These are phyloP conservation scores for Cytospora paraplurivora DNA, from an alignment of 2,329 filamentous ascomycete genomes.

Conservation along the genomic window DNA sequence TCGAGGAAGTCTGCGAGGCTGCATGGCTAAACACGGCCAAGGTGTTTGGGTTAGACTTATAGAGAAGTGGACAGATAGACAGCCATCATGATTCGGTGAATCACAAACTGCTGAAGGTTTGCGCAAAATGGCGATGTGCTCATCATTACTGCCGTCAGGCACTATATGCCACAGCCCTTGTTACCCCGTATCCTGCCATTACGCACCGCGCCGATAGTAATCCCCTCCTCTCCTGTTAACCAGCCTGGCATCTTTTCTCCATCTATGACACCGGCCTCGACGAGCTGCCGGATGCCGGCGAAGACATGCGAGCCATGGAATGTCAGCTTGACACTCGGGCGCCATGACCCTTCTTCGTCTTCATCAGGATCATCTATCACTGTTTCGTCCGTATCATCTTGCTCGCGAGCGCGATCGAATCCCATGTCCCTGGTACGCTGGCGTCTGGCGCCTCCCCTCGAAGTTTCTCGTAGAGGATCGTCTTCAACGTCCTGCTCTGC, in stretches of 20 bases:
- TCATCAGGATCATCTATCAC: conserved; percentile 34
- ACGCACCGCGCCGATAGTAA: conserved; percentile 71
- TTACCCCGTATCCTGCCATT: conserved; percentile 65
- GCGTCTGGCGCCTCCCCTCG: conserved; percentile 25
- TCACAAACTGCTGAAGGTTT: not conserved
- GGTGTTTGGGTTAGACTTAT: conserved; percentile 72
- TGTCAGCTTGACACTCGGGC: conserved; percentile 64
- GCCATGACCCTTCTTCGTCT: conserved; percentile 45
- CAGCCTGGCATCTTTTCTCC: conserved; percentile 81
- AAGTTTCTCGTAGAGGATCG: conserved; percentile 23
- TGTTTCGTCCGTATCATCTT: conserved; percentile 31
- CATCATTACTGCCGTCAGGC: not conserved
- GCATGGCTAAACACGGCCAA: conserved; percentile 79
- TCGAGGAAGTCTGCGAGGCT: conserved; percentile 84
- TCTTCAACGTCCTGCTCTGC: conserved; percentile 24
- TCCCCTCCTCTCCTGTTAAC: conserved; percentile 86
- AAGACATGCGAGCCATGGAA: conserved; percentile 81
- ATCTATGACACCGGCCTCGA: conserved; percentile 75
- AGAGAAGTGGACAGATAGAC: conserved; percentile 35
- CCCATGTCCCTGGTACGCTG: conserved; percentile 42
- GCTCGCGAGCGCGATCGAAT: conserved; percentile 38
- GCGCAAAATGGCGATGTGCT: not conserved
- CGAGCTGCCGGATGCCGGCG: conserved; percentile 74
- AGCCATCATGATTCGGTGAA: conserved; percentile 23
- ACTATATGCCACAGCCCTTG: conserved; percentile 56